phyloP scores from a whole-genome alignment of 1,139 yeast species.

The Saccharomycopsis phalli region DNA sequence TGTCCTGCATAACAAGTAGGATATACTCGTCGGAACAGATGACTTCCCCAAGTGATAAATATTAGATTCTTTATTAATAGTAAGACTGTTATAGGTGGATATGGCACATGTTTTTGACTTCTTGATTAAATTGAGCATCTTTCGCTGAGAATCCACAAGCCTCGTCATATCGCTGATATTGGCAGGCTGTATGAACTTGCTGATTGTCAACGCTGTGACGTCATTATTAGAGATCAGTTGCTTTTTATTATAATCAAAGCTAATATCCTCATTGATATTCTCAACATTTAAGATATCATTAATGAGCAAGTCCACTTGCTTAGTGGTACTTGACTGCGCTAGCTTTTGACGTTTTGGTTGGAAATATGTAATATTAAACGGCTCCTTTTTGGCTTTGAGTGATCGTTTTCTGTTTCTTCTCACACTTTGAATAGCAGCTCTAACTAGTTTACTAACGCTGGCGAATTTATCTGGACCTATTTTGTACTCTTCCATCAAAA shows the following conservation, averaged over 20 bases:
- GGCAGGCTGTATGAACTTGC: conserved; percentile 24
- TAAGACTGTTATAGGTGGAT: conserved; percentile 31
- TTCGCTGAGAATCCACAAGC: conserved; percentile 24
- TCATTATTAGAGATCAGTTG: conserved; percentile 8
- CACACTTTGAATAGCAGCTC: conserved; percentile 86
- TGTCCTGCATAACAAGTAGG: conserved; percentile 54
- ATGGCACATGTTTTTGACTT: conserved; percentile 59
- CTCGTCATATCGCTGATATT: background rate
- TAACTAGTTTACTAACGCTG: conserved; percentile 82
- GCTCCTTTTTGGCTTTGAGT: conserved; percentile 23
- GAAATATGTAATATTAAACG: background rate
- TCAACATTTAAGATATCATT: conserved; percentile 12
- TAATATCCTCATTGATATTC: background rate
- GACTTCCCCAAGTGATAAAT: conserved; percentile 51
- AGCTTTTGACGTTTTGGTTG: background rate
- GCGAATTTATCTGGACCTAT: conserved; percentile 47
- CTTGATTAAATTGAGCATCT: conserved; percentile 40
- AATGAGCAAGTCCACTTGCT: conserved; percentile 2
- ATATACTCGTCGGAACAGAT: conserved; percentile 44
- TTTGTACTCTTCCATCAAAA: conserved; percentile 66
- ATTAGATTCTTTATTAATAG: conserved; percentile 27
- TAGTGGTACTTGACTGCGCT: background rate
- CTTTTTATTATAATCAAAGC: conserved; percentile 7
- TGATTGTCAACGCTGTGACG: conserved; percentile 26
- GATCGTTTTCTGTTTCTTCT: conserved; percentile 58